Evolutionary conservation across 257 asterid species (phyloP).

Genomic region (Plantago major): DNA sequence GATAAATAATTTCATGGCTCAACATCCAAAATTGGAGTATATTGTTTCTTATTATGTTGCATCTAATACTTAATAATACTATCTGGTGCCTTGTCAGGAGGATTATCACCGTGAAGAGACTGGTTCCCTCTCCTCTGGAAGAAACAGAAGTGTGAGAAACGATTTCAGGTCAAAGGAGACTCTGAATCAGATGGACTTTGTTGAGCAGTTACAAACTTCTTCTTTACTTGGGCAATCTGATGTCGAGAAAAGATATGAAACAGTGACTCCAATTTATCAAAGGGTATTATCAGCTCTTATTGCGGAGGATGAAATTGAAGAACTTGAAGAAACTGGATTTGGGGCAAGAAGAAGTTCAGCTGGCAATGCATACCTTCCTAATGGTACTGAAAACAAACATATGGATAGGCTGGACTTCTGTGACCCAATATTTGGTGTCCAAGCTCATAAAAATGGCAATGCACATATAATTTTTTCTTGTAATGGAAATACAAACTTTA

Average conservation of each 20-base stretch:
- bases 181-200: constrained; percentile 35
- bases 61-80: constrained; percentile 19
- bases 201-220: constrained; percentile 46
- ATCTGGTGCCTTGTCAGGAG: constrained; percentile 37
- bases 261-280: constrained; percentile 68
- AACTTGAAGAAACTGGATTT: constrained; percentile 65
- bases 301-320: constrained; percentile 72
- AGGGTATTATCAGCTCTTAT: constrained; percentile 90
- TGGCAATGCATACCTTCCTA: constrained; percentile 34
- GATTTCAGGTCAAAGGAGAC: constrained; percentile 35
- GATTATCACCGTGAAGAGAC: constrained; percentile 37
- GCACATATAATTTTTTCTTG: constrained; percentile 40
- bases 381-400: constrained; percentile 41
- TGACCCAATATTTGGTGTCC: constrained; percentile 51
- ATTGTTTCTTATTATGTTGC: constrained; percentile 9
- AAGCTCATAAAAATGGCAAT: constrained; percentile 49
- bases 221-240: constrained; percentile 38
- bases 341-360: constrained; percentile 42
- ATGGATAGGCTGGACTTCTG: constrained; percentile 39
- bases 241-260: constrained; percentile 36
- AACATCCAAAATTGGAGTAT: constrained; percentile 6
- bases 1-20: neutral
- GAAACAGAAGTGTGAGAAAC: constrained; percentile 35
- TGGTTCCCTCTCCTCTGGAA: constrained; percentile 35
- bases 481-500: constrained; percentile 41